A percentile compares a stretch with the other conserved stretches of the same genome.
phyloP scores from a whole-genome alignment of 768 basidiomycete genomes.

The Mycena polygramma region DNA sequence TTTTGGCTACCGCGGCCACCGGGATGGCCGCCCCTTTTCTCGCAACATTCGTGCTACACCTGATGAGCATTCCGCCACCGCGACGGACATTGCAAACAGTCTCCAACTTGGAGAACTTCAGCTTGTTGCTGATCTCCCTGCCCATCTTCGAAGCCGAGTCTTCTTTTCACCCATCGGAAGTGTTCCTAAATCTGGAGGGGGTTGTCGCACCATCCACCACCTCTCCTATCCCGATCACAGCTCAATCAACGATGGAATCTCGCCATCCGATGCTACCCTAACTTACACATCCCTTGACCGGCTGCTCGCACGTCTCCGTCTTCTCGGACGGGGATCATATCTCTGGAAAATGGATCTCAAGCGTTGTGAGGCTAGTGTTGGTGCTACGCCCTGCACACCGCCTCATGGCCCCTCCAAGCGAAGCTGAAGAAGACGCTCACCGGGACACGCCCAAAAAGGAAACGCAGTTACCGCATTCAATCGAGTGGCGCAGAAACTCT shows the following conservation, averaged over 20 bases:
- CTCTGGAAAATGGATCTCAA: not conserved
- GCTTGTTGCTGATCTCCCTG: not conserved
- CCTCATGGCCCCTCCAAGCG: too few species aligned
- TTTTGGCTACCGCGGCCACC: not conserved
- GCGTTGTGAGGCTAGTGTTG: too few species aligned
- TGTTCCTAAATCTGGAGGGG: not conserved
- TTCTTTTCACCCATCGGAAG: conserved; percentile 1
- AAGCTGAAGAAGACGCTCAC: too few species aligned
- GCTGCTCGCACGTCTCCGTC: not conserved
- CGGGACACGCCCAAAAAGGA: too few species aligned
- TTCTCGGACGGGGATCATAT: not conserved
- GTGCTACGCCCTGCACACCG: too few species aligned
- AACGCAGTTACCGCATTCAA: too few species aligned
- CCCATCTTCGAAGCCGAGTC: not conserved
- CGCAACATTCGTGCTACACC: not conserved
- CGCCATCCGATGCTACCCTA: not conserved
- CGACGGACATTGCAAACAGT: not conserved
- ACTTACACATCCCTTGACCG: not conserved
- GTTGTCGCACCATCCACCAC: conserved; percentile 1
- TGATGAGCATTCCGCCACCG: not conserved
- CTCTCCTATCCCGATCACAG: not conserved
- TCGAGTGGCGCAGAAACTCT: too few species aligned
- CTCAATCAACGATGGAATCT: not conserved
- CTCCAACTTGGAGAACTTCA: conserved; percentile 4
- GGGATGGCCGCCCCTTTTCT: not conserved